Evolutionary conservation across 345 rosid genomes (phyloP).

Genomic region (Eucalyptus pauciflora): DNA sequence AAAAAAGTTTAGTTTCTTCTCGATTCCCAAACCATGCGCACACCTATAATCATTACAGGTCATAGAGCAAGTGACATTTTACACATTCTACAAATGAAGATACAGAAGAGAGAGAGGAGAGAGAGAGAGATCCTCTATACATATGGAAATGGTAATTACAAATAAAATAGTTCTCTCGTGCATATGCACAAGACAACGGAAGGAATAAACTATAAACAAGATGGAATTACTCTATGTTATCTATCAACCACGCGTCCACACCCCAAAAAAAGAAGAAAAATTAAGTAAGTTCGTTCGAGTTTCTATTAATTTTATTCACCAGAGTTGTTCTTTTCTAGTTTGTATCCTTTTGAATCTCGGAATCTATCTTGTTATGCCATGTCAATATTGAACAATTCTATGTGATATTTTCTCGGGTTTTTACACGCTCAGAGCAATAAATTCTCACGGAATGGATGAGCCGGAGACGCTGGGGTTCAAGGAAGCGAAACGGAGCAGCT

Average conservation of each 20-base stretch:
- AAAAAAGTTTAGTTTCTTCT: neutral
- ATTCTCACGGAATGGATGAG: neutral
- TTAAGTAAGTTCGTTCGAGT: neutral
- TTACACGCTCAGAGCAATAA: neutral
- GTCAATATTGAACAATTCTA: neutral
- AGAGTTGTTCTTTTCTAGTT: neutral
- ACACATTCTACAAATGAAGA: neutral
- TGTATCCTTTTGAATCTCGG: neutral
- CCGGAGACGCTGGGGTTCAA: neutral
- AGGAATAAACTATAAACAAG: neutral
- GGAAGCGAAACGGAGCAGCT: conserved; percentile 3
- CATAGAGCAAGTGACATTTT: neutral
- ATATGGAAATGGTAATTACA: neutral
- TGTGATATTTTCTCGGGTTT: neutral
- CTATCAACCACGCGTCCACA: neutral
- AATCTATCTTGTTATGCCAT: neutral
- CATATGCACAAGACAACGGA: neutral
- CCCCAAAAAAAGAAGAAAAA: neutral
- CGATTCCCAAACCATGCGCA: neutral
- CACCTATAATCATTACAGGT: neutral
- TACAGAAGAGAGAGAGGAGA: neutral
- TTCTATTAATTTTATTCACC: neutral
- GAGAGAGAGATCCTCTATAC: neutral
- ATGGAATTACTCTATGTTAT: neutral
- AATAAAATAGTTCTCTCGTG: neutral